phyloP scores from a whole-genome alignment of 2,329 filamentous ascomycete species.

The Exophiala alcalophila region DNA sequence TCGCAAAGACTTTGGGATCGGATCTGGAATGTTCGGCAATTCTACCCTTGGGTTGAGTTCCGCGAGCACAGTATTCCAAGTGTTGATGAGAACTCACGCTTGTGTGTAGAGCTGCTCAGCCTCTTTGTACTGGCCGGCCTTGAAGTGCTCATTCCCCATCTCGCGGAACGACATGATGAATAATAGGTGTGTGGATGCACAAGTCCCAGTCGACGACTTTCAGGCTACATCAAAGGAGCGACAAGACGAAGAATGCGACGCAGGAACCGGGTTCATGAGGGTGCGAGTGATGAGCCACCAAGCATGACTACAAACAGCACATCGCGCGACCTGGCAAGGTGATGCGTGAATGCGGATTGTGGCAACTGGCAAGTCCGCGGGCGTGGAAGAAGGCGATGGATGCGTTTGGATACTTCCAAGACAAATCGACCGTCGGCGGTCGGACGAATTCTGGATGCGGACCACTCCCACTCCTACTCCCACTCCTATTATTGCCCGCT shows the following conservation, averaged over 20 bases:
- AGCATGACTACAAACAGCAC: slow-evolving; percentile 1
- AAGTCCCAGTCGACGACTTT: slow-evolving; percentile 1
- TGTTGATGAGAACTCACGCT: slow-evolving; percentile 42
- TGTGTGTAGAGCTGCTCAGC: slow-evolving; percentile 48
- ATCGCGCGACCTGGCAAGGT: slow-evolving; percentile 2
- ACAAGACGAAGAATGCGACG: background rate
- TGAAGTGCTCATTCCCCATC: slow-evolving; percentile 47
- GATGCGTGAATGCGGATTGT: slow-evolving; percentile 1
- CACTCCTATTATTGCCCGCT: no score
- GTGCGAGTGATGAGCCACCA: no score
- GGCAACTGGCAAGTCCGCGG: slow-evolving; percentile 19
- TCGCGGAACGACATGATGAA: slow-evolving; percentile 31
- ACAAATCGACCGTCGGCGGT: slow-evolving; percentile 1
- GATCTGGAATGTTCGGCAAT: slow-evolving; percentile 69
- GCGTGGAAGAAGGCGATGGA: slow-evolving; percentile 23
- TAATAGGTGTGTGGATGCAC: background rate
- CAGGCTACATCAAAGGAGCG: slow-evolving; percentile 9
- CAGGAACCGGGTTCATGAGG: no score
- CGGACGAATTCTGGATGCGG: slow-evolving; percentile 7
- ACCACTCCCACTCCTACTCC: no score
- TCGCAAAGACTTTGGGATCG: slow-evolving; percentile 81
- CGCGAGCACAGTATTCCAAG: no score
- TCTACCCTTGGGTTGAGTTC: slow-evolving; percentile 43
- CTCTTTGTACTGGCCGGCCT: slow-evolving; percentile 43
- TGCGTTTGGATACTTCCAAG: slow-evolving; percentile 18